Evolutionary conservation across 352 stramenopile species (phyloP).

Genomic region (Elongisporangium prolatum): DNA sequence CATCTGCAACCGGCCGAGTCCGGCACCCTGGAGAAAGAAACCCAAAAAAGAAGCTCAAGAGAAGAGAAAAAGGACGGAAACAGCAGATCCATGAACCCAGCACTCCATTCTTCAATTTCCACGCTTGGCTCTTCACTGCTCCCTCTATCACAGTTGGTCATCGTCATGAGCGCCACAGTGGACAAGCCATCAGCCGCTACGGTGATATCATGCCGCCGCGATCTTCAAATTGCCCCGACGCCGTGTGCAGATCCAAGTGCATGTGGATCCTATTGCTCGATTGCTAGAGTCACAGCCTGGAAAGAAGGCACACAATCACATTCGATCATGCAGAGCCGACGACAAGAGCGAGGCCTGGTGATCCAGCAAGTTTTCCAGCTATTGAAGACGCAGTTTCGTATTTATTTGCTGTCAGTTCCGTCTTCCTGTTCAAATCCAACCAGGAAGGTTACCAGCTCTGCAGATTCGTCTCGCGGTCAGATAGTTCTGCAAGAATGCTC

Average conservation of each 20-base stretch:
- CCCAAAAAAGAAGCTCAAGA: slow-evolving; percentile 3
- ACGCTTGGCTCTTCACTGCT: background rate
- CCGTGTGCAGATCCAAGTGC: slow-evolving; percentile 4
- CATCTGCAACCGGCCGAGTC: background rate
- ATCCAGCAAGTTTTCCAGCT: slow-evolving; percentile 10
- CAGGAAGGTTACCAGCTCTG: background rate
- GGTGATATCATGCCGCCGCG: slow-evolving; percentile 7
- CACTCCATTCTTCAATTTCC: background rate
- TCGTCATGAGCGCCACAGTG: slow-evolving; percentile 1
- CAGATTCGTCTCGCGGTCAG: background rate
- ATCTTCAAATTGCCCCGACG: slow-evolving; percentile 6
- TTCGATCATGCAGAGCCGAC: slow-evolving; percentile 2
- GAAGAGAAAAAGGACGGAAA: slow-evolving; percentile 2
- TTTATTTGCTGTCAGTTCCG: slow-evolving; percentile 3
- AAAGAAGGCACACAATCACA: slow-evolving; percentile 5
- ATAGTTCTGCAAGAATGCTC: slow-evolving; percentile 7
- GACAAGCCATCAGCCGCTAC: background rate
- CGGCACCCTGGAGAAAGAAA: background rate
- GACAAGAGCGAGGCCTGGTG: slow-evolving; percentile 6
- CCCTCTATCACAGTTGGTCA: background rate
- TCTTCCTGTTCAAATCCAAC: background rate
- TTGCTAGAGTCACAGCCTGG: slow-evolving; percentile 3
- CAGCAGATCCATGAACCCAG: slow-evolving; percentile 1
- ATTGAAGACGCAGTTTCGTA: slow-evolving; percentile 5
- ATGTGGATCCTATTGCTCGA: slow-evolving; percentile 7